Conservation (phyloP, 805 yeast genomes). For the Hanseniaspora thailandica region DNA sequence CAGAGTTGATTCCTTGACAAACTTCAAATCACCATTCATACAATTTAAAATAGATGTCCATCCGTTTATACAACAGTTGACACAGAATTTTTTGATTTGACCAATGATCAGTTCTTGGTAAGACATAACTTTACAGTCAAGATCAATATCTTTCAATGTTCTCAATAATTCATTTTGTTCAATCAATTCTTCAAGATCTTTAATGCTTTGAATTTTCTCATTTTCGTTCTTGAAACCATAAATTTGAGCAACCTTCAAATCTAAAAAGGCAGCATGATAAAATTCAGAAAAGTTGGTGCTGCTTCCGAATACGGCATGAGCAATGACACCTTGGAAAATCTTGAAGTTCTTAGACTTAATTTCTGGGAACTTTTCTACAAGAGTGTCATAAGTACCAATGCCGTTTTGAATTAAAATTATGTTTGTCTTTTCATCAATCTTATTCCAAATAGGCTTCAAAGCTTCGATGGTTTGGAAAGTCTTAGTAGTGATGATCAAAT, state of each 20-base stretch:
- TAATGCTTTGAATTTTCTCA: conserved; percentile 20
- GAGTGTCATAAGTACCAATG: conserved; percentile 58
- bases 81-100: conserved; percentile 65
- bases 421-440: conserved; percentile 42
- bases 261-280: conserved; percentile 64
- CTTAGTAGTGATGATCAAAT: conserved; percentile 68
- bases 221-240: conserved; percentile 32
- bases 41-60: conserved; percentile 68
- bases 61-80: conserved; percentile 77
- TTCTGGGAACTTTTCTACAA: conserved; percentile 45
- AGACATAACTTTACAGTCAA: conserved; percentile 29
- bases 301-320: conserved; percentile 66
- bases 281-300: conserved; percentile 32
- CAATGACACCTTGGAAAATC: conserved; percentile 57
- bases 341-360: conserved; percentile 23
- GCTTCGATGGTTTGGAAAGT: conserved; percentile 63
- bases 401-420: conserved; percentile 79
- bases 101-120: conserved; percentile 41
- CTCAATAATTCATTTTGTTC: conserved; percentile 23
- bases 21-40: conserved; percentile 62
- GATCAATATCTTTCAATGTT: conserved; percentile 22
- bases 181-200: conserved; percentile 16
- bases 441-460: conserved; percentile 36
- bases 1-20: conserved; percentile 28
- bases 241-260: conserved; percentile 44